Evolutionary conservation across 495 filamentous ascomycete genomes (phyloP).

Genomic region (Aspergillus indologenus): DNA sequence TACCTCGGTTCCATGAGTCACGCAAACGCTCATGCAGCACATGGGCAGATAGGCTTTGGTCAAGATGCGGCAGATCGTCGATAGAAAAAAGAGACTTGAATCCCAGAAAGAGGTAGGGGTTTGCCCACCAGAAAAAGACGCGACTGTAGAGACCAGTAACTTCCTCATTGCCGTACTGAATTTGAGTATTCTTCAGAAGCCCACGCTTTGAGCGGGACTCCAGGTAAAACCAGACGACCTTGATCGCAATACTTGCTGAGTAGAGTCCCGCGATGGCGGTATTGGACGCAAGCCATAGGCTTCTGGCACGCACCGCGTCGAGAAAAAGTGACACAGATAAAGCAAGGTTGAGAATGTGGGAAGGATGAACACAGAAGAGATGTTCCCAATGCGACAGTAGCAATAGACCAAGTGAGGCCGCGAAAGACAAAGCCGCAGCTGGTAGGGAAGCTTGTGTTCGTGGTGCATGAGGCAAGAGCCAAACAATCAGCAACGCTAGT

Average conservation of each 20-base stretch:
- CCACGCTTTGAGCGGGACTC: not conserved
- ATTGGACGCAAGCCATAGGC: not conserved
- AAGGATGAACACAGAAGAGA: not conserved
- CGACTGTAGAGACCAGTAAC: not conserved
- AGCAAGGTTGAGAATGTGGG: not conserved
- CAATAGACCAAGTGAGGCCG: not conserved
- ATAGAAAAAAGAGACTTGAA: not conserved
- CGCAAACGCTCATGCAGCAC: not conserved
- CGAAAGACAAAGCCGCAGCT: not conserved
- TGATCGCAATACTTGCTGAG: not conserved
- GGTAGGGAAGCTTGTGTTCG: not conserved
- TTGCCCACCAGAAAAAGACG: conserved; percentile 2
- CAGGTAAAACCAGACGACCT: not conserved
- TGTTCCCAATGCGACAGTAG: not conserved
- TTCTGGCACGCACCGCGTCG: not conserved
- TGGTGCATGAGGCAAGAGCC: conserved; percentile 1
- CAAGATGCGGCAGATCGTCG: not conserved
- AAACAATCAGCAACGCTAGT: not conserved
- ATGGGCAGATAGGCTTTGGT: not conserved
- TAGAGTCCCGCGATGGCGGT: not conserved
- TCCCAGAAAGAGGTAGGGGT: not conserved
- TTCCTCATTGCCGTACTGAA: not conserved
- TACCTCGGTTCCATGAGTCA: no score
- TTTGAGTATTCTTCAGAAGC: no score
- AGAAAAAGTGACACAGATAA: not conserved